Percentiles rank a stretch among this genome's conserved stretches.
Evolutionary conservation across 495 filamentous ascomycete species (phyloP).

Genomic region (Xylaria scruposa): DNA sequence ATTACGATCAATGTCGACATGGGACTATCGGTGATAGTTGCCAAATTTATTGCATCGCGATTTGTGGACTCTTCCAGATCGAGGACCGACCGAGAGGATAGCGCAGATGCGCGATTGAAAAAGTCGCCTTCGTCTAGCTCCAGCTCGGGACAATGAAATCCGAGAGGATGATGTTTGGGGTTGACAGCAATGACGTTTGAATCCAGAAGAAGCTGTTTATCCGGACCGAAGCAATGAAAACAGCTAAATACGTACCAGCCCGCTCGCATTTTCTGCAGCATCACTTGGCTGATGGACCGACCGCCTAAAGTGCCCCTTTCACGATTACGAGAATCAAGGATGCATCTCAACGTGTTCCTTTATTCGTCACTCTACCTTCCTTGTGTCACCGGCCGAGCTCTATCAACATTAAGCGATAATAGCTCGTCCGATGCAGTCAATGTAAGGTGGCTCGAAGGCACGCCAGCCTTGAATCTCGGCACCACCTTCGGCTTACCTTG

Average conservation of each 20-base stretch:
- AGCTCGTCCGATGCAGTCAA: slow-evolving; percentile 27
- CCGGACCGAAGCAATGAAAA: neutral
- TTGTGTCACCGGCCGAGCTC: neutral
- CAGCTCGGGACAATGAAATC: slow-evolving; percentile 11
- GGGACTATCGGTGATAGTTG: neutral
- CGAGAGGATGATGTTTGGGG: slow-evolving; percentile 12
- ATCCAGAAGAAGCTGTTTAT: neutral
- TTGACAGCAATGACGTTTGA: neutral
- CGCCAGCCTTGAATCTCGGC: slow-evolving; percentile 41
- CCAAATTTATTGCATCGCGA: slow-evolving; percentile 11
- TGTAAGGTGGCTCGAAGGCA: slow-evolving; percentile 49
- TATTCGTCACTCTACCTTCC: neutral
- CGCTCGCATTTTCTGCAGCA: neutral
- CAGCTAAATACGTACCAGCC: neutral
- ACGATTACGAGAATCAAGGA: neutral
- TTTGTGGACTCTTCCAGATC: slow-evolving; percentile 18
- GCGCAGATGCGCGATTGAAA: neutral
- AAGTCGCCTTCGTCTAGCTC: neutral
- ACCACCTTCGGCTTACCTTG: slow-evolving; percentile 54
- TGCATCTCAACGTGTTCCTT: slow-evolving; percentile 8
- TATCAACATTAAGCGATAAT: neutral
- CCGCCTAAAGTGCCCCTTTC: neutral
- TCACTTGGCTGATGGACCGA: slow-evolving; percentile 4
- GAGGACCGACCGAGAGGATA: neutral
- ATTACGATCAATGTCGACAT: neutral